Percentiles rank a stretch among this genome's conserved stretches.
phyloP scores from a whole-genome alignment of 2,329 filamentous ascomycete genomes.

The Cladosporium sp. region DNA sequence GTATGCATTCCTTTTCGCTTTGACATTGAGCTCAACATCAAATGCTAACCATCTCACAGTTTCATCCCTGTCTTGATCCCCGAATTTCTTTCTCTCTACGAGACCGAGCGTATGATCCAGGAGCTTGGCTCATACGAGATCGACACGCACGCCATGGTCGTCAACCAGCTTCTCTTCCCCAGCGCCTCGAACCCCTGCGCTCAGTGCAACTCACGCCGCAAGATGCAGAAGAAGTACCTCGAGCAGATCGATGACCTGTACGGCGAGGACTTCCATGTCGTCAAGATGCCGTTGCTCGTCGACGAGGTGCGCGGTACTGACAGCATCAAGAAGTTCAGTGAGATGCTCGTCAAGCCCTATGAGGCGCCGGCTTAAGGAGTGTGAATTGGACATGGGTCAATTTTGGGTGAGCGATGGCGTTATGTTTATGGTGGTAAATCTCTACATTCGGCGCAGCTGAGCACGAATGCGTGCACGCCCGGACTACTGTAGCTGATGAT shows the following conservation, averaged over 20 bases:
- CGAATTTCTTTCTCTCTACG: conserved; percentile 93
- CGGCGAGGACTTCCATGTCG: conserved; percentile 94
- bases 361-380: conserved; percentile 53
- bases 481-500: not conserved
- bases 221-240: conserved; percentile 99
- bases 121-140: conserved; percentile 90
- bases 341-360: conserved; percentile 76
- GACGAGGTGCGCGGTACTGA: conserved; percentile 97
- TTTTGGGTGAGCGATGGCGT: not conserved
- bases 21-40: not conserved
- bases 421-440: not conserved
- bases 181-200: conserved; percentile 81
- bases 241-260: conserved; percentile 99
- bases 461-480: not conserved
- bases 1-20: not conserved
- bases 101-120: conserved; percentile 99
- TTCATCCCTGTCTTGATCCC: conserved; percentile 99
- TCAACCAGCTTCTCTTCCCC: conserved; percentile 96
- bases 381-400: not conserved
- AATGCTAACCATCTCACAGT: not conserved
- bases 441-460: not conserved
- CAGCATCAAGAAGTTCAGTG: conserved; percentile 82
- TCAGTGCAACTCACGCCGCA: conserved; percentile 88
- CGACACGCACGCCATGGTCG: conserved; percentile 95
- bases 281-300: conserved; percentile 93